Evolutionary conservation across 2,329 filamentous ascomycete species (phyloP).

Genomic region (Chrysoporthe austroafricana): DNA sequence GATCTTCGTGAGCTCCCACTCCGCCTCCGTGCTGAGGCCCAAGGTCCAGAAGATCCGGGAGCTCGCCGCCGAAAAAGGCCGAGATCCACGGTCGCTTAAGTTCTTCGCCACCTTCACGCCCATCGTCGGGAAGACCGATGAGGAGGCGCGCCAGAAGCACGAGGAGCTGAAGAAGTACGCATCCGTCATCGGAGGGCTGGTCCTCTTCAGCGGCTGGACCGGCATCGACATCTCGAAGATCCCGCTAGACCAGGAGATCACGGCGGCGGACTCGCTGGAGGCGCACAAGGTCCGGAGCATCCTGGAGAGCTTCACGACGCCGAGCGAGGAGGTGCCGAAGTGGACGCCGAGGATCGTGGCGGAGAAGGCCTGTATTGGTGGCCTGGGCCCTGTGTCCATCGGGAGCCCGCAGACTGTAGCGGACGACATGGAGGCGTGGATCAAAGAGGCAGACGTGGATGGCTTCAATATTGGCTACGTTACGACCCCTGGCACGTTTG

Average conservation of each 20-base stretch:
- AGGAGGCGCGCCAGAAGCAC: conserved; percentile 51
- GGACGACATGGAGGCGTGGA: conserved; percentile 52
- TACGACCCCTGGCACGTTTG: conserved; percentile 55
- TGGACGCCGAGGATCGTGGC: conserved; percentile 51
- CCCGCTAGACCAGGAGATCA: conserved; percentile 56
- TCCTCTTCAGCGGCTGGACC: conserved; percentile 56
- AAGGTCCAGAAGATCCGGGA: conserved; percentile 53
- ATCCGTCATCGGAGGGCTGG: conserved; percentile 51
- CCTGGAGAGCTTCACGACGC: conserved; percentile 47
- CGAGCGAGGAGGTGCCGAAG: conserved; percentile 47
- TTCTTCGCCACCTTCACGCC: conserved; percentile 51
- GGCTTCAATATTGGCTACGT: conserved; percentile 49
- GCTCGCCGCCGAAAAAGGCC: conserved; percentile 49
- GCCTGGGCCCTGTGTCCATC: conserved; percentile 51
- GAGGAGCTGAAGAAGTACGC: conserved; percentile 51
- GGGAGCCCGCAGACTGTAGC: conserved; percentile 50
- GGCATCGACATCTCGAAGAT: conserved; percentile 58
- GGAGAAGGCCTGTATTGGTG: conserved; percentile 51
- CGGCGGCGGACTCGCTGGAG: conserved; percentile 52
- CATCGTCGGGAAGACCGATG: conserved; percentile 47
- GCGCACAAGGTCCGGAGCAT: conserved; percentile 49
- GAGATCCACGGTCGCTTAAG: conserved; percentile 55
- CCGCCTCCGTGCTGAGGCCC: conserved; percentile 47
- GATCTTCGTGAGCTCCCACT: conserved; percentile 57
- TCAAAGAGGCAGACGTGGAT: conserved; percentile 38